These are phyloP conservation scores for Vaccinium corymbosum DNA, from an alignment of 148 eudicot genomes.

Conservation along the genomic window DNA sequence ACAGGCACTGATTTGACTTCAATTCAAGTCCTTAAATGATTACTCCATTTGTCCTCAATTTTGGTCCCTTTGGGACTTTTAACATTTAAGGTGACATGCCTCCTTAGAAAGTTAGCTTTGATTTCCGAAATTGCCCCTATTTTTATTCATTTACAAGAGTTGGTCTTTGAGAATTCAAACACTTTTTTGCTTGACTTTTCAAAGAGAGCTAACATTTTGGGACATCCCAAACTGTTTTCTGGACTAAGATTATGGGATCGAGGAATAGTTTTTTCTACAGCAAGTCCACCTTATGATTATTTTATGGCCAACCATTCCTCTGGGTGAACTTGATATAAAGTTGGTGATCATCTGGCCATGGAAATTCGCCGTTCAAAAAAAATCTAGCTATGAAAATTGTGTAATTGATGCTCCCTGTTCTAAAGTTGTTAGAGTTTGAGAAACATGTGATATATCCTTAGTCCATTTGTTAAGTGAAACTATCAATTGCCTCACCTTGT, in stretches of 20 bases:
- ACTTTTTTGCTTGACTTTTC: not conserved
- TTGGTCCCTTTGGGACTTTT: not conserved
- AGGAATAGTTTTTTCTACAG: not conserved
- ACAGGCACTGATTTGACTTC: not conserved
- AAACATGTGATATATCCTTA: not conserved
- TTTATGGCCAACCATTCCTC: not conserved
- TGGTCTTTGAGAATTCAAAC: not conserved
- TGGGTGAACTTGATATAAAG: not conserved
- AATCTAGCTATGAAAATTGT: not conserved
- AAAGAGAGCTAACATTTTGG: not conserved
- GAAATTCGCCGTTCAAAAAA: not conserved
- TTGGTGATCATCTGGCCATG: not conserved
- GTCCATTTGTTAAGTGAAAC: not conserved
- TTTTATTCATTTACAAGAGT: not conserved
- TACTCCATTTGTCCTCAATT: not conserved
- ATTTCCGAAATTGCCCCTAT: not conserved
- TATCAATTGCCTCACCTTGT: not conserved
- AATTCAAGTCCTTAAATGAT: not conserved
- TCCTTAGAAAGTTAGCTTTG: not conserved
- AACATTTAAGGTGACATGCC: not conserved
- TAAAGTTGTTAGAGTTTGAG: not conserved
- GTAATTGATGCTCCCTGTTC: not conserved
- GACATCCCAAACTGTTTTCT: not conserved
- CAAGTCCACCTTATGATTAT: not conserved
- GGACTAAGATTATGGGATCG: not conserved